Evolutionary conservation across 371 early-diverging fungal genomes (phyloP), one percentile per base, ranked within the genome.

Genomic region (Rhizopus arrhizus): DNA sequence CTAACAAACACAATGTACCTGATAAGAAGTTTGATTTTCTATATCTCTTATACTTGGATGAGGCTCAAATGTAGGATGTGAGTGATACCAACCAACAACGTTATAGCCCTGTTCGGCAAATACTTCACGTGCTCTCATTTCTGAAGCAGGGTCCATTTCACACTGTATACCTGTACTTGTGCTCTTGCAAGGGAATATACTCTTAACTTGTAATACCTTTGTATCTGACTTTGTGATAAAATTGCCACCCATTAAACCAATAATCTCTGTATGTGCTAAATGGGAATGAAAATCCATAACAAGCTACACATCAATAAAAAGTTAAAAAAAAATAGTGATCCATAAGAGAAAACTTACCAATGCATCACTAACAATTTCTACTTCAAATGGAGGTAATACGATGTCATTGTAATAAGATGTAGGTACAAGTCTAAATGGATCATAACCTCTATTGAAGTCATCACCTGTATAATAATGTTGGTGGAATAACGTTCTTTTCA

Each of bases 31-130:
- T 70, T 94, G 95, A 63, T 90, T 93, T 68, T 89, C 88, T 60
- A 92, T 85, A 73, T 94, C 95, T 58, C 92, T 80, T 28, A 88
- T 79, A 52, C 91, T 91, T 43, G 95, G 95, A 31, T 87, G 81
- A 2, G 95, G 91, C 51, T 85, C 85, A 70, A 93, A 93, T 0
- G 90, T 86, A 16, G 95, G 95, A 70, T 94, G 95, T 42, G 91
- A 90, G 68, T 94, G 95, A 73, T 92, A 94, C 95, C 95, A 94
- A 41, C 95, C 95, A n/a, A 94, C 92, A 9, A 94, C 89, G 12
- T 80, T 78, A 62, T 89, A 75, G 0, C 91, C 89, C 41, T 78
- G 78, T 35, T 83, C 80, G 1, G 80, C 82, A 68, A 94, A 90
- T 52, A 82, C 82, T 56, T 86, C 85, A 5, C 92, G 77, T 0